phyloP scores from a whole-genome alignment of 23 red algal genomes.

The Gracilaria gracilis region DNA sequence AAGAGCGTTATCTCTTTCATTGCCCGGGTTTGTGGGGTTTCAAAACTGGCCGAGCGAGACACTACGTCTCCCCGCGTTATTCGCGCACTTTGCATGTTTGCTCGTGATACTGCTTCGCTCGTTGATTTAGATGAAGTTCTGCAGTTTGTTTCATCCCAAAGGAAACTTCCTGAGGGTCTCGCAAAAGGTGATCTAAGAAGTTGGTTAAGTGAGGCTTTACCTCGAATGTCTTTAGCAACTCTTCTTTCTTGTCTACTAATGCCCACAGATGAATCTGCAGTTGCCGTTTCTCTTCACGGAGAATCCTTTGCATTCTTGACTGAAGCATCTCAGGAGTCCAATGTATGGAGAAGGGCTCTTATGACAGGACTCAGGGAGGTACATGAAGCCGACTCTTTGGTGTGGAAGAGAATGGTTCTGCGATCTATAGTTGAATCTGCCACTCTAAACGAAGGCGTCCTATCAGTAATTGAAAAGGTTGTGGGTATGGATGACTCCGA shows the following conservation, averaged over 20 bases:
- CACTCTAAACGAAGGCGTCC: conserved; percentile 46
- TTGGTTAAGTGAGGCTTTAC: conserved; percentile 7
- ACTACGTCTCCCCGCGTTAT: conserved; percentile 47
- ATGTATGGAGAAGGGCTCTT: conserved; percentile 24
- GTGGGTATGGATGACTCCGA: conserved; percentile 40
- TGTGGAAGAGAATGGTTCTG: conserved; percentile 37
- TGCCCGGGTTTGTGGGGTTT: conserved; percentile 45
- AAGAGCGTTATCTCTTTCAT: conserved; percentile 30
- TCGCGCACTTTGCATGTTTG: conserved; percentile 58
- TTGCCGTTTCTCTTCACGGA: conserved; percentile 43
- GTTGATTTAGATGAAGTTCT: conserved; percentile 15
- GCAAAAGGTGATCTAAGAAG: conserved; percentile 12
- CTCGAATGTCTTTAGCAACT: conserved; percentile 15
- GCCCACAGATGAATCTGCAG: conserved; percentile 58
- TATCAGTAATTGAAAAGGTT: conserved; percentile 49
- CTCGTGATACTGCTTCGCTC: conserved; percentile 32
- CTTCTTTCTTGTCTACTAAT: conserved; percentile 40
- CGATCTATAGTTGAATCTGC: conserved; percentile 61
- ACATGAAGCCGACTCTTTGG: neutral
- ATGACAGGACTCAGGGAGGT: conserved; percentile 14
- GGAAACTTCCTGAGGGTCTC: conserved; percentile 20
- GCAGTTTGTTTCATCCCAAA: neutral
- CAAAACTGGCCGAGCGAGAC: conserved; percentile 11
- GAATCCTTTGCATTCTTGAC: conserved; percentile 56
- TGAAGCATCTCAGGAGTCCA: conserved; percentile 37